phyloP scores from a whole-genome alignment of 331 rosid genomes.

The Rosa hybrid region DNA sequence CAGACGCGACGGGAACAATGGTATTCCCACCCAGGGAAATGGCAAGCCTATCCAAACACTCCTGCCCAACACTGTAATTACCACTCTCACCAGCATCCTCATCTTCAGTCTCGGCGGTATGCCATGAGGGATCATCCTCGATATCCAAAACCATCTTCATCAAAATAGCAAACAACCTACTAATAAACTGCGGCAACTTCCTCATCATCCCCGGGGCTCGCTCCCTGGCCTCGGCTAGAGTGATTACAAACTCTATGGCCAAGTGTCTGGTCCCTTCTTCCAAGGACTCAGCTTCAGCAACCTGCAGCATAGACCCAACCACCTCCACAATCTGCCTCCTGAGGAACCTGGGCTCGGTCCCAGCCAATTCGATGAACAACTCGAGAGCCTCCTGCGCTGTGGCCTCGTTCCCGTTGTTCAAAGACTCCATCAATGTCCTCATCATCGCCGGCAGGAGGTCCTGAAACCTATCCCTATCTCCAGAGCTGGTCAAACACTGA shows the following conservation, averaged over 20 bases:
- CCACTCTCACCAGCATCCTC: constrained; percentile 92
- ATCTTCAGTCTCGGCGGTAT: constrained; percentile 76
- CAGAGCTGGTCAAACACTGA: constrained; percentile 75
- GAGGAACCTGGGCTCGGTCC: constrained; percentile 84
- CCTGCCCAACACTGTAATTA: constrained; percentile 92
- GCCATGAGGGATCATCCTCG: constrained; percentile 94
- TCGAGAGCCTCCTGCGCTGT: constrained; percentile 94
- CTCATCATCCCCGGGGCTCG: constrained; percentile 99
- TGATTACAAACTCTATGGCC: constrained; percentile 93
- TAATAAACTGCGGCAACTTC: constrained; percentile 91
- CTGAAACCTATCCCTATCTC: constrained; percentile 85
- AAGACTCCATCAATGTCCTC: constrained; percentile 77
- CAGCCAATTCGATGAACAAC: constrained; percentile 86
- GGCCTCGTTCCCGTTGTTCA: constrained; percentile 83
- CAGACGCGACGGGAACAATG: constrained; percentile 93
- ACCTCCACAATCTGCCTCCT: constrained; percentile 83
- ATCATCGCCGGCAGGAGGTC: constrained; percentile 91
- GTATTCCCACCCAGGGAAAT: constrained; percentile 95
- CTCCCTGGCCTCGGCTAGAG: constrained; percentile 94
- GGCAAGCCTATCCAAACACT: constrained; percentile 85
- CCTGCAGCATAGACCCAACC: constrained; percentile 89
- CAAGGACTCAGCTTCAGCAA: constrained; percentile 81
- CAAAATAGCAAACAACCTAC: constrained; percentile 77
- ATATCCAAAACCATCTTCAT: constrained; percentile 86
- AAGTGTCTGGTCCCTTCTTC: constrained; percentile 93